Evolutionary conservation across 345 rosid species (phyloP), one percentile per base, ranked within the genome.

Genomic region (Geranium brycei): DNA sequence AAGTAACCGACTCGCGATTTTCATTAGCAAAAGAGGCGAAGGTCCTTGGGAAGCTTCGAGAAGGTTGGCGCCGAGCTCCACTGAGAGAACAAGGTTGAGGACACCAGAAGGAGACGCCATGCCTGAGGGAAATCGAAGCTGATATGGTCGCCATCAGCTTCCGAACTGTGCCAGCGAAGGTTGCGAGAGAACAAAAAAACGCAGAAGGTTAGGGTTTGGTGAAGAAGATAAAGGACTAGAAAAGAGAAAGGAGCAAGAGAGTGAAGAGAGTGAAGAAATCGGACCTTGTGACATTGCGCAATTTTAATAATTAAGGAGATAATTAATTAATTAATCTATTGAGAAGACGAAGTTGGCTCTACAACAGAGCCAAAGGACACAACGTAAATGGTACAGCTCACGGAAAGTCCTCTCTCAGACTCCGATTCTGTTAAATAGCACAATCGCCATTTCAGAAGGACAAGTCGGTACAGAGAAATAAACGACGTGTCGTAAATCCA

Each of bases 1-100:
- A 13, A 62, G 8, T 7, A 12, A 80, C 87, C 59, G 58, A 87
- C 95, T 91, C 97, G 72, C 95, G 84, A 75, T 89, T 89, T 62
- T 89, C 92, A 63, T 89, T 87, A n/a, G 88, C 85, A 68, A 87
- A 85, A 38, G 73, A 57, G 14, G 82, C 90, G 72, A 63, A 72
- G 74, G 79, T 74, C 67, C 90, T 75, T 47, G 76, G 77, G 58
- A 76, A 72, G 74, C 65, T 70, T 47, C 77, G 65, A 51, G 78
- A 76, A 70, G 82, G 69, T 67, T 70, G 66, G 58, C 55, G 73
- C 30, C 57, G 69, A 19, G 69, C 72, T 16, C 78, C 89, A 68
- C 71, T 61, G 41, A 85, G 83, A 17, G 85, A 80, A 5, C 84
- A 66, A 62, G 83, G 75, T 17, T 72, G 72, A 11, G 86, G 90